Evolutionary conservation across 345 rosid species (phyloP), one percentile per base, ranked within the genome.

Genomic region (Dovyalis caffra): DNA sequence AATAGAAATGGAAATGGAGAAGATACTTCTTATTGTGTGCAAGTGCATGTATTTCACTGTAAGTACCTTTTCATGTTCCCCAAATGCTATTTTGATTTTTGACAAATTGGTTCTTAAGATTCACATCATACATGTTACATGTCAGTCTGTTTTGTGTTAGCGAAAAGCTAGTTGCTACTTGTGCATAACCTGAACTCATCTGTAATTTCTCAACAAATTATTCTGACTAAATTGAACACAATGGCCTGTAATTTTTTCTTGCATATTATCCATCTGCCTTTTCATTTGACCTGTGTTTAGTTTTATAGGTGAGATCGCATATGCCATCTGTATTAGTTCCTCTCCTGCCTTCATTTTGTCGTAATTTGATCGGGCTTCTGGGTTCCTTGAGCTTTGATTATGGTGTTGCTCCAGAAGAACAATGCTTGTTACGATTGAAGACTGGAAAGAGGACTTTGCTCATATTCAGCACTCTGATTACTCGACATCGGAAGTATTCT

Each of bases 21-120:
- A 86, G 84, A 75, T 86, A 67, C 79, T 91, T 80, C 93, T 85
- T 73, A 74, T 86, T 63, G 77, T 86, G 73, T 88, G 90, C 94
- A 93, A 90, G 83, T 91, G 92, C 87, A 61, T 91, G 43, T 85
- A 91, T 86, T 88, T 85, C 83, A 78, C 97, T 70, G 98, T 93
- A 78, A 88, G 94, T 88, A 53, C 62, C 47, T 47, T 66, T 61
- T 64, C n/a, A 12, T 25, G 60, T 57, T 67, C 23, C 4, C 35
- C 2, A 28, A 14, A 43, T 60, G 28, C 12, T 60, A 28, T 28
- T 29, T 49, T 67, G 21, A 0, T 47, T 28, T 29, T 49, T 67
- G 21, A 0, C 69, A 34, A 65, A 26, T 11, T 38, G 47, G 47
- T 65, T 65, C 40, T 64, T 69, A 60, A 69, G 45, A 61, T 37